phyloP scores from a whole-genome alignment of 805 yeast genomes.

The Nakazawaea molendinolei region DNA sequence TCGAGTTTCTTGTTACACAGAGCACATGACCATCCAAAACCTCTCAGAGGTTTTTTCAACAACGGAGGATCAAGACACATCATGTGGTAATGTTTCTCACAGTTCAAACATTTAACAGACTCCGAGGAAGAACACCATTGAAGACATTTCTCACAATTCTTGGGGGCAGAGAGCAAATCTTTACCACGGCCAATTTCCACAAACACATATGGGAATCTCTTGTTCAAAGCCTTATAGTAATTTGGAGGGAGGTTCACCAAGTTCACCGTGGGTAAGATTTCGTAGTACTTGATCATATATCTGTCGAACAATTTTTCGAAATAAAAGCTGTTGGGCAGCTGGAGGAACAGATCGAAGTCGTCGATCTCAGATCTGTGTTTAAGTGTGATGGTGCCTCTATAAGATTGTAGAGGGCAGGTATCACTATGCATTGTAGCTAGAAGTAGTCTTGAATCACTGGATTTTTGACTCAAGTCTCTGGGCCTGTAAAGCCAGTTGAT shows the following conservation, averaged over 20 bases:
- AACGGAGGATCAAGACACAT: conserved; percentile 83
- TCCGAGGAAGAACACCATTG: conserved; percentile 79
- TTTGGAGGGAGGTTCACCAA: conserved; percentile 53
- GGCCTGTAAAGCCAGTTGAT: conserved; percentile 93
- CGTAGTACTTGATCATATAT: conserved; percentile 78
- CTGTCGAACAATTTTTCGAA: conserved; percentile 82
- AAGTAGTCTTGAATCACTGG: conserved; percentile 66
- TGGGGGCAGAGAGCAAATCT: conserved; percentile 56
- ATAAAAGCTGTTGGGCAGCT: conserved; percentile 67
- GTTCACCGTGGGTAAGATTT: conserved; percentile 57
- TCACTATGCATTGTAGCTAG: conserved; percentile 86
- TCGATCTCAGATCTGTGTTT: conserved; percentile 61
- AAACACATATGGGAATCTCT: conserved; percentile 67
- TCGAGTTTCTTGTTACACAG: conserved; percentile 60
- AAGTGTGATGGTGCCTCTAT: conserved; percentile 71
- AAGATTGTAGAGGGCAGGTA: conserved; percentile 66
- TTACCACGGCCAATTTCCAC: conserved; percentile 64
- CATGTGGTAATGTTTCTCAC: conserved; percentile 68
- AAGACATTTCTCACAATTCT: conserved; percentile 68
- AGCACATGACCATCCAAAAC: conserved; percentile 89
- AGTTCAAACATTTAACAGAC: conserved; percentile 74
- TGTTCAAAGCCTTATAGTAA: conserved; percentile 54
- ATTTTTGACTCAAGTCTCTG: conserved; percentile 64
- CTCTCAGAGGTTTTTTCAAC: conserved; percentile 71
- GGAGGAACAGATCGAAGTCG: conserved; percentile 47